Conservation (phyloP, 495 filamentous ascomycete genomes). For the Aspergillus affinis region DNA sequence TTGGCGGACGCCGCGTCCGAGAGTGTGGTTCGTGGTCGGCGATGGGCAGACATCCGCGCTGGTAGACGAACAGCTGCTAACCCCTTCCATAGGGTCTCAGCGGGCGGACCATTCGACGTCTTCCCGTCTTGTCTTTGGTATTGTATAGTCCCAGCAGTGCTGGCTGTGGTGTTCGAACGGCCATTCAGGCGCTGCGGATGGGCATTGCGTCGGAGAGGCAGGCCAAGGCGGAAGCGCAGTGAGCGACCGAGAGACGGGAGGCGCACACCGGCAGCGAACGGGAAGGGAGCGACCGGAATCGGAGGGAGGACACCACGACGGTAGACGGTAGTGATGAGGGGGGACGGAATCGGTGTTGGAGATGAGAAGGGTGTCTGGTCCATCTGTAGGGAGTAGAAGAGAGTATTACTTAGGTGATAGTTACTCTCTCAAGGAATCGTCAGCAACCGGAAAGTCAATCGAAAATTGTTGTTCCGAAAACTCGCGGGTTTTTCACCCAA, state of each 20-base stretch:
- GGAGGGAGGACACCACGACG: not conserved
- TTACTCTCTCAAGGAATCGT: too few relatives aligned
- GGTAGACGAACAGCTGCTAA: not conserved
- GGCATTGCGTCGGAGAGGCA: constrained; percentile 19
- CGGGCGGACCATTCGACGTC: constrained; percentile 24
- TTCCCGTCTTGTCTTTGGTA: constrained; percentile 25
- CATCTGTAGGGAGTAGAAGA: too few relatives aligned
- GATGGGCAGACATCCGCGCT: not conserved
- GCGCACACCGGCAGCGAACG: constrained; percentile 1
- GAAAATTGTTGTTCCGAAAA: constrained; percentile 33
- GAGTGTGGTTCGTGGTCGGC: constrained; percentile 17
- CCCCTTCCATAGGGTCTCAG: constrained; percentile 21
- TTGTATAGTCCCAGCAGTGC: constrained; percentile 13
- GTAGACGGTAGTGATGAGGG: not conserved
- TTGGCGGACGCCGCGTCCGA: constrained; percentile 20
- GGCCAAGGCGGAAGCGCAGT: constrained; percentile 15
- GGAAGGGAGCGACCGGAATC: not conserved
- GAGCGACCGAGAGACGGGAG: not conserved
- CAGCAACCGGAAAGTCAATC: not conserved
- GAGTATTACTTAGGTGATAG: too few relatives aligned
- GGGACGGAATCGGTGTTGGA: too few relatives aligned
- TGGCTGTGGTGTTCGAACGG: constrained; percentile 20
- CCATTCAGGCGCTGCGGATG: constrained; percentile 21
- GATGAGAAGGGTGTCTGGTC: too few relatives aligned
- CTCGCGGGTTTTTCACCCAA: constrained; percentile 44